Percentiles rank a stretch among this genome's conserved stretches.
phyloP scores from a whole-genome alignment of 225 moss, liverwort and hornwort species.

The Sphagnum contortum region DNA sequence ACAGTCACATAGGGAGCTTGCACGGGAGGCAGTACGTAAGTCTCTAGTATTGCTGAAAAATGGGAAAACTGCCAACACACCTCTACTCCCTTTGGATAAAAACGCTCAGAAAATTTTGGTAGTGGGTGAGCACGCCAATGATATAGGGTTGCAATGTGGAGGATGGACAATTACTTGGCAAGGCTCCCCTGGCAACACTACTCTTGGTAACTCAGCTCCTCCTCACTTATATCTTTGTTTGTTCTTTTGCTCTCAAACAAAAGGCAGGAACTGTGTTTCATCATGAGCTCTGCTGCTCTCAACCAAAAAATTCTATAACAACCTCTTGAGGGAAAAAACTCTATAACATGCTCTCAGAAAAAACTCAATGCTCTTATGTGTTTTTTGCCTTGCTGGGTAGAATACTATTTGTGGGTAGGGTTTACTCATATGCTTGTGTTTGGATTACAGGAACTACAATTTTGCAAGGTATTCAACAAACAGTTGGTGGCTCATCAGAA shows the following conservation, averaged over 20 bases:
- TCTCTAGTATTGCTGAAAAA: slow-evolving; percentile 71
- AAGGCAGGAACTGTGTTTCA: no score
- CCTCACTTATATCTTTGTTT: not conserved
- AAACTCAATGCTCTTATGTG: not conserved
- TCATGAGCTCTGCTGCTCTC: not conserved
- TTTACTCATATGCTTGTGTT: no score
- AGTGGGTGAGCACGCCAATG: slow-evolving; percentile 57
- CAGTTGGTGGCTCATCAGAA: slow-evolving; percentile 21
- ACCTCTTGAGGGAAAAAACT: not conserved
- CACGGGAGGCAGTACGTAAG: slow-evolving; percentile 69
- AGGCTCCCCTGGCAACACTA: slow-evolving; percentile 43
- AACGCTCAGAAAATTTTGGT: slow-evolving; percentile 37
- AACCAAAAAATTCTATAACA: not conserved
- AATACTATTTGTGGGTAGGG: no score
- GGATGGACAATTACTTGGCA: slow-evolving; percentile 88
- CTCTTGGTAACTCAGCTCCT: slow-evolving; percentile 26
- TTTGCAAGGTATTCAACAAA: slow-evolving; percentile 28
- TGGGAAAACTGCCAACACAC: slow-evolving; percentile 13
- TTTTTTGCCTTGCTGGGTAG: not conserved
- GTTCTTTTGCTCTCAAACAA: not conserved
- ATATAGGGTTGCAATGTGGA: slow-evolving; percentile 69
- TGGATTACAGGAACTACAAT: slow-evolving; percentile 43
- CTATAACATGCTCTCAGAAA: not conserved
- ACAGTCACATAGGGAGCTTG: slow-evolving; percentile 43
- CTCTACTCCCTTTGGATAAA: slow-evolving; percentile 52